Base-by-base conservation (phyloP, 495 filamentous ascomycete species). In the Xylaria flabelliformis region DNA sequence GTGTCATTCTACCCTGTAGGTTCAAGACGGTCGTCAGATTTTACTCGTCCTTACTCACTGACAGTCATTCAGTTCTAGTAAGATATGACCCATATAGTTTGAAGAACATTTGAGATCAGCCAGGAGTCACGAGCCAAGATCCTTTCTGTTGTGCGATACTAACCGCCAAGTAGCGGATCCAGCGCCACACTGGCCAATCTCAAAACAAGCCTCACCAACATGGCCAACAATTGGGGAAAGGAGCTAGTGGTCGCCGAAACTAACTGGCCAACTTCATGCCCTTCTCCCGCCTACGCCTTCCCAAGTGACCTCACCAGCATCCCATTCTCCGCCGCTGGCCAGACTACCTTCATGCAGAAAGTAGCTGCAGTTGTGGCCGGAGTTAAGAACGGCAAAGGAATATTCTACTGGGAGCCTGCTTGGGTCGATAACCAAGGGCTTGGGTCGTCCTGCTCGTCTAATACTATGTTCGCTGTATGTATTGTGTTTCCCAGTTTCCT, bases 391-490 rank as follows among this genome's bases (percentile, higher is more conserved):
- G 88, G 88, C 13, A 74, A 73, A 2, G 90, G 90, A 0, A 71
- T 92, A 55, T 91, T 91, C 75, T 93, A 92, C 67, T 92, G 91
- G 90, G 90, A 92, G 76, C 91, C 90, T 4, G 90, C 87, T 9
- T 93, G 90, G 90, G 82, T 91, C 56, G 80, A 88, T 56, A 92
- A 92, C 77, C 85, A 85, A 15, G 85, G 78, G 15, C 78, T 92
- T 69, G 91, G 91, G 4, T 83, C 82, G 9, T 84, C 81, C 4
- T 86, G 84, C 67, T 79, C 80, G 10, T 82, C 81, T 21, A 85
- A 84, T 75, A 83, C 80, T 39, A 86, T 85, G 83, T 85, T 86
- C 68, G 75, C 80, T 67, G 77, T 79, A 71, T 39, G 77, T 73
- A 36, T 21, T 19, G 26, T 24, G 17, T 26, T 44, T 58, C 17